phyloP scores from a whole-genome alignment of 2,329 filamentous ascomycete species.

The Cladosporium velox region DNA sequence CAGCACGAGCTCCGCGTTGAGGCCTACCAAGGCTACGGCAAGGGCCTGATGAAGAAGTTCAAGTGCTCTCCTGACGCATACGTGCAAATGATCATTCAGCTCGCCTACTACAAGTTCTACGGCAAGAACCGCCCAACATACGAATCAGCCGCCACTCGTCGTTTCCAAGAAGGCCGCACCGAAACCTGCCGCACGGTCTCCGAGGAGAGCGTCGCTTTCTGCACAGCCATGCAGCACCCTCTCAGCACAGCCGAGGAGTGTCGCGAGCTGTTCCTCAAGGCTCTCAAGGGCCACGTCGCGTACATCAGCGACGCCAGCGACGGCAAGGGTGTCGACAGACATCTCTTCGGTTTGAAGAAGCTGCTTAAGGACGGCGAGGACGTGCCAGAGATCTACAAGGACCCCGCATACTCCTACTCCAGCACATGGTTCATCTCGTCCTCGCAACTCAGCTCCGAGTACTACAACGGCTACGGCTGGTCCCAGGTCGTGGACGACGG shows the following conservation, averaged over 20 bases:
- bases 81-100: slow-evolving; percentile 97
- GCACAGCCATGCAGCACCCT: slow-evolving; percentile 77
- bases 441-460: slow-evolving; percentile 90
- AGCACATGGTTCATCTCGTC: slow-evolving; percentile 86
- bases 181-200: slow-evolving; percentile 93
- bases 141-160: slow-evolving; percentile 90
- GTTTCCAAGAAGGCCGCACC: slow-evolving; percentile 94
- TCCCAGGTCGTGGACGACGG: slow-evolving; percentile 95
- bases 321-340: slow-evolving; percentile 90
- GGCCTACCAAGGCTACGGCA: slow-evolving; percentile 95
- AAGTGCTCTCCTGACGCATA: slow-evolving; percentile 97
- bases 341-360: slow-evolving; percentile 97
- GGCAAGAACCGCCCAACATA: slow-evolving; percentile 97
- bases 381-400: slow-evolving; percentile 78
- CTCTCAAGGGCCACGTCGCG: slow-evolving; percentile 78
- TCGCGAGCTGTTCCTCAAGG: slow-evolving; percentile 76
- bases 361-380: slow-evolving; percentile 78
- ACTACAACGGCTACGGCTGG: slow-evolving; percentile 99
- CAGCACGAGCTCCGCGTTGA: slow-evolving; percentile 91
- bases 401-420: slow-evolving; percentile 83
- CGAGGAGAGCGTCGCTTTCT: slow-evolving; percentile 89
- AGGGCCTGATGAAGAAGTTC: slow-evolving; percentile 99
- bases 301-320: slow-evolving; percentile 90
- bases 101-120: slow-evolving; percentile 99
- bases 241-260: slow-evolving; percentile 64